A percentile compares a stretch with the other conserved stretches of the same genome.
Conservation (phyloP, 2,329 filamentous ascomycete species). For the Aschersonia sp. region DNA sequence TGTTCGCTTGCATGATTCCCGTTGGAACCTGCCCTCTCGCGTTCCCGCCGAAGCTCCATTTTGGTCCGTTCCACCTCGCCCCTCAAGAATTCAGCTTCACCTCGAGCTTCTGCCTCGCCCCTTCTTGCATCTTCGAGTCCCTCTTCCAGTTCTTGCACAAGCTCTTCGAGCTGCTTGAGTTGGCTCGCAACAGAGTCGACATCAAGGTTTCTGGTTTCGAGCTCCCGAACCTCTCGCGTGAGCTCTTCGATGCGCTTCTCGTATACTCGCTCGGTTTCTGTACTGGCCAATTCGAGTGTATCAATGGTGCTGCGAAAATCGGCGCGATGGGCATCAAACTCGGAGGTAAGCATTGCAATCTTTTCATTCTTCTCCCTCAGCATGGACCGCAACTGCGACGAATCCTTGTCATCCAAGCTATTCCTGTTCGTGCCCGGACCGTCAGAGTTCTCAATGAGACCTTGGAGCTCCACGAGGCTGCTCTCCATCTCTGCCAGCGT, state of each 20-base stretch:
- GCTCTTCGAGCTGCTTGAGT: constrained; percentile 86
- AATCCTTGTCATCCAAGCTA: constrained; percentile 55
- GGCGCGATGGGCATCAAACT: constrained; percentile 88
- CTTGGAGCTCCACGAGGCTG: constrained; percentile 63
- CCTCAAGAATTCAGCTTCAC: constrained; percentile 87
- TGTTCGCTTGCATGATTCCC: constrained; percentile 28
- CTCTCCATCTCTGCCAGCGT: constrained; percentile 82
- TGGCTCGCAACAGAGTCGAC: constrained; percentile 84
- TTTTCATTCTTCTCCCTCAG: constrained; percentile 93
- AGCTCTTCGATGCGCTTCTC: constrained; percentile 83
- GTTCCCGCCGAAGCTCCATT: constrained; percentile 74
- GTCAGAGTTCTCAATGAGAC: constrained; percentile 48
- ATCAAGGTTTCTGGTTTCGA: constrained; percentile 72
- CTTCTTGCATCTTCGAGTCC: constrained; percentile 87
- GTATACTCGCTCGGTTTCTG: constrained; percentile 91
- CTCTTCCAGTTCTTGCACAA: constrained; percentile 93
- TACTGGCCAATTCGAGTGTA: constrained; percentile 85
- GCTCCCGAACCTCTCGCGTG: constrained; percentile 66
- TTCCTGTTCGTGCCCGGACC: constrained; percentile 24
- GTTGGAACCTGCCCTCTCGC: constrained; percentile 50
- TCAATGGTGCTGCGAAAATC: constrained; percentile 97
- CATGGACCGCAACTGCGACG: constrained; percentile 61
- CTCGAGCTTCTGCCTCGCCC: constrained; percentile 87
- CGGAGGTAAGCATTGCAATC: constrained; percentile 79
- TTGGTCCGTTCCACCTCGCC: constrained; percentile 89